Base-by-base conservation (phyloP, 2,329 filamentous ascomycete species). In the Pezicula neosporulosa region DNA sequence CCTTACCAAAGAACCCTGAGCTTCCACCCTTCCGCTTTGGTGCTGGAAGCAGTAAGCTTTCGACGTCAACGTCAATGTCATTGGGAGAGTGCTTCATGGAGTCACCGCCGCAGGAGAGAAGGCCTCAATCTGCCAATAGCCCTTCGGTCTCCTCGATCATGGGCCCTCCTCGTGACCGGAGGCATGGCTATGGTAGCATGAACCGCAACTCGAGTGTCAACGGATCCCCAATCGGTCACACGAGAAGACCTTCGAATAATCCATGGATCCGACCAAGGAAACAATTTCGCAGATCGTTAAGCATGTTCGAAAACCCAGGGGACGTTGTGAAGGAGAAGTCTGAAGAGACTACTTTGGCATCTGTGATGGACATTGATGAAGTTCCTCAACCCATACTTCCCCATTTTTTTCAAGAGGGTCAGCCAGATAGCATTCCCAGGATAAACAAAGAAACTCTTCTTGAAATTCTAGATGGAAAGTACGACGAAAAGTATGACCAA, bases 231-330 rank as follows among this genome's bases (percentile, higher is more conserved):
- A 80, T 87, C 55, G 78, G 78, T 53, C 87, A 93, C 60, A 73
- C 85, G 50, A 85, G 91, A 57, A 90, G 92, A 59, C 79, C 75
- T 54, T 87, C 81, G 45, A 91, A 85, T 68, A 91, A 85, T 68
- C 87, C 81, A 51, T 82, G 88, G 59, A 75, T 84, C 62, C 84
- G 90, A 55, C 89, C 89, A 42, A 83, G 92, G 59, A 96, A 96
- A 66, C 89, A 94, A 68, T 93, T 93, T 65, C 86, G 94, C 54
- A 85, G 94, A 59, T 96, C 93, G 21, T 75, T 97, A 65, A 97
- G 94, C 79, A 99, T 99, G 94, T 99, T 96, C 71, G 93, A 97
- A 73, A 85, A 88, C 67, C 88, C 92, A 3, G 88, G 83, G 59
- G 94, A 97, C 66, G 78, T 97, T 50, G 88, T 96, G 75, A 90